A percentile compares a stretch with the other conserved stretches of the same genome.
phyloP scores from a whole-genome alignment of 148 eudicot species.

The Amaranthus palmeri region DNA sequence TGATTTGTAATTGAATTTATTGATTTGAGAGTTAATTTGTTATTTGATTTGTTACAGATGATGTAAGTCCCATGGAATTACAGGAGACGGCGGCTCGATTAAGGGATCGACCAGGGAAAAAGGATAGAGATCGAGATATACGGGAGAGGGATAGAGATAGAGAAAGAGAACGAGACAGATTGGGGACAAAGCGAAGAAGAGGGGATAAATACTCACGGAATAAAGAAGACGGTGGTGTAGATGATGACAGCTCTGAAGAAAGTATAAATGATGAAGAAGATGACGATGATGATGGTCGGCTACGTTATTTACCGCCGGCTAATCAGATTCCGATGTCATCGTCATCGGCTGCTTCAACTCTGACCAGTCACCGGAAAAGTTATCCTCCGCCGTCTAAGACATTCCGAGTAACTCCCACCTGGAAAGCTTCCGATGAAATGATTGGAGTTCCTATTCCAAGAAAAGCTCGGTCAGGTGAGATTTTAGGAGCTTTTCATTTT shows the following conservation, averaged over 20 bases:
- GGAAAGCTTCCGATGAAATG: too few relatives aligned
- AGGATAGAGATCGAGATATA: constrained; percentile 46
- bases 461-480: constrained; percentile 84
- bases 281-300: constrained; percentile 46
- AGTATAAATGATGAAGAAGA: constrained; percentile 76
- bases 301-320: constrained; percentile 43
- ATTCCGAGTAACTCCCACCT: constrained; percentile 5
- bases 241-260: constrained; percentile 70
- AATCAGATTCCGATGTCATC: constrained; percentile 28
- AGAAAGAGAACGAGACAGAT: constrained; percentile 42
- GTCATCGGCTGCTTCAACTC: constrained; percentile 24
- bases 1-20: not conserved
- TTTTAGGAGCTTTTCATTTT: not conserved
- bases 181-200: constrained; percentile 51
- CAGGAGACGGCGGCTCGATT: constrained; percentile 54
- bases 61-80: constrained; percentile 51
- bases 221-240: constrained; percentile 35
- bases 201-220: constrained; percentile 44
- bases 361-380: constrained; percentile 54
- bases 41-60: constrained; percentile 48
- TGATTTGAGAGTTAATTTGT: not conserved
- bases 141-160: constrained; percentile 8
- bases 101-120: constrained; percentile 53
- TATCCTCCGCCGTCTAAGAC: constrained; percentile 50
- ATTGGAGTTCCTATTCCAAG: constrained; percentile 58